Conservation (phyloP, 2,329 filamentous ascomycete species). For the Pyricularia pennisetigena region DNA sequence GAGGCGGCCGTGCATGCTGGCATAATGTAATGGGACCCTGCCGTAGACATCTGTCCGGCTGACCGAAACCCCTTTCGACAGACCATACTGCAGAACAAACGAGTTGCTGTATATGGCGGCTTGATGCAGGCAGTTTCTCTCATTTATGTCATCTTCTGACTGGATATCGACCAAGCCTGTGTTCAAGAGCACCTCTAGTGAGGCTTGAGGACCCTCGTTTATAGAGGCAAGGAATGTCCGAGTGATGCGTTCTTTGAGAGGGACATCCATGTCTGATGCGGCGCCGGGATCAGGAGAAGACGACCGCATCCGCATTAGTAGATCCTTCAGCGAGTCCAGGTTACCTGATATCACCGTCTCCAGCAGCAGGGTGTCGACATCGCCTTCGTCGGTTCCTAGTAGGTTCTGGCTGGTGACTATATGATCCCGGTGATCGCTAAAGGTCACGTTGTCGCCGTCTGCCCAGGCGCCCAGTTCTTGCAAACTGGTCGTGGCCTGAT, state of each 20-base stretch:
- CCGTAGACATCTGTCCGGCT: constrained; percentile 87
- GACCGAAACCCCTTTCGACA: constrained; percentile 68
- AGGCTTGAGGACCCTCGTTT: constrained; percentile 69
- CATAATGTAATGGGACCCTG: constrained; percentile 86
- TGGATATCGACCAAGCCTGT: constrained; percentile 82
- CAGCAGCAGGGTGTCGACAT: constrained; percentile 79
- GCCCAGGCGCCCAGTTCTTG: constrained; percentile 95
- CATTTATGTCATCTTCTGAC: constrained; percentile 95
- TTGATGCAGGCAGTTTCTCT: constrained; percentile 91
- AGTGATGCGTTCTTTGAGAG: constrained; percentile 67
- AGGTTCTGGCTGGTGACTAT: constrained; percentile 57
- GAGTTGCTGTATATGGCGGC: constrained; percentile 87
- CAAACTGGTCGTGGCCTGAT: constrained; percentile 92
- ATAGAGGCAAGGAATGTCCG: constrained; percentile 85
- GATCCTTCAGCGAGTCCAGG: constrained; percentile 64
- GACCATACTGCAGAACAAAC: constrained; percentile 65
- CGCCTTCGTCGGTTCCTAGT: constrained; percentile 72
- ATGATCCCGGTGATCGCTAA: constrained; percentile 52
- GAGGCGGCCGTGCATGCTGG: constrained; percentile 84
- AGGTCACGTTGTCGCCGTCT: constrained; percentile 87
- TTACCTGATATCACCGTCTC: constrained; percentile 83
- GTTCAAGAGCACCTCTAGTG: constrained; percentile 66
- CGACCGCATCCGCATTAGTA: constrained; percentile 63
- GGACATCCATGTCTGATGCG: constrained; percentile 33
- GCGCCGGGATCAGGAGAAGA: constrained; percentile 25